These are phyloP conservation scores for Fraxinus sp. DNA, from an alignment of 305 asterid genomes.

Conservation along the genomic window DNA sequence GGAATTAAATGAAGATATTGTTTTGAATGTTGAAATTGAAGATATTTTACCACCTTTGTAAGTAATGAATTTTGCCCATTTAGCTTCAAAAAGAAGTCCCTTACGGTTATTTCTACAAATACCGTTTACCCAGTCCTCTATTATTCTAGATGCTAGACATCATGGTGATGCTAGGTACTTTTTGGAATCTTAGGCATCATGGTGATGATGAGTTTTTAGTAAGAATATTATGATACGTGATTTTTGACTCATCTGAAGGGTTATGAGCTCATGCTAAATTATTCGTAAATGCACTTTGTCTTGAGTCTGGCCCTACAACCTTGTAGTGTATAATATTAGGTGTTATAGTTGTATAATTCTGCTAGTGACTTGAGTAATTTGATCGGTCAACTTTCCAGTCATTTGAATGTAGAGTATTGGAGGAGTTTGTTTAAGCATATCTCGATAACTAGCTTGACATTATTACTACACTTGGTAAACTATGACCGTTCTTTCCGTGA, in stretches of 20 bases:
- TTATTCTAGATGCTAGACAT: neutral
- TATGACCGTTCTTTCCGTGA: neutral
- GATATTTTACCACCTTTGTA: constrained; percentile 67
- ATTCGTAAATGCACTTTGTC: too few species aligned
- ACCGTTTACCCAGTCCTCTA: neutral
- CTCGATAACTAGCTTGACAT: neutral
- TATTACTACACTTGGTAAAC: neutral
- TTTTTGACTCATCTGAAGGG: too few species aligned
- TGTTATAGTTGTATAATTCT: neutral
- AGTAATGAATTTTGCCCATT: constrained; percentile 17
- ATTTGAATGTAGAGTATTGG: neutral
- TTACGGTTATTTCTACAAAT: neutral
- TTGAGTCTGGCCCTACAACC: too few species aligned
- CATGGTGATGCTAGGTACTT: too few species aligned
- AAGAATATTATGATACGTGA: too few species aligned
- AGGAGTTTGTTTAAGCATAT: too few species aligned
- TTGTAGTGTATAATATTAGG: too few species aligned
- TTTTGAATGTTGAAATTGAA: constrained; percentile 40
- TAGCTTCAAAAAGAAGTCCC: neutral
- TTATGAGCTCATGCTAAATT: too few species aligned
- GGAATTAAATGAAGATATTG: too few species aligned
- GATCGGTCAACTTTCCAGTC: neutral
- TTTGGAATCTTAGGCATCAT: neutral
- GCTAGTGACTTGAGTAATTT: neutral
- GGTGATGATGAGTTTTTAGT: too few species aligned